Evolutionary conservation across 1,139 yeast genomes (phyloP).

Genomic region (Yamadazyma sp.): DNA sequence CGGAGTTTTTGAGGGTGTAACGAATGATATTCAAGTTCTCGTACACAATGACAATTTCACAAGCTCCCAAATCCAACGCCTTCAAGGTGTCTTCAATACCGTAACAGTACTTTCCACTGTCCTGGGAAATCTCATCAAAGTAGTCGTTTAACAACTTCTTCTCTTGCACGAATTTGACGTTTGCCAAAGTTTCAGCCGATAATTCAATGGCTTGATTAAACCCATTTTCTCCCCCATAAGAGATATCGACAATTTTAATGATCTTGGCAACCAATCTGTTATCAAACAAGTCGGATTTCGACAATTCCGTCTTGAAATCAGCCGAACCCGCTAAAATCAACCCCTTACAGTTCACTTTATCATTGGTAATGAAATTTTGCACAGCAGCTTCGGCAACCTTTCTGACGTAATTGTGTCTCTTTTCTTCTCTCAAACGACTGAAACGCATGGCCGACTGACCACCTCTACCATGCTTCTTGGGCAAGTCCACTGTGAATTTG

Average conservation of each 20-base stretch:
- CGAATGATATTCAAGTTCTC: conserved; percentile 87
- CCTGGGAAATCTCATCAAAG: conserved; percentile 96
- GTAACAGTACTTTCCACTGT: conserved; percentile 94
- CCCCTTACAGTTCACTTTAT: conserved; percentile 92
- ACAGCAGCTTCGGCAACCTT: conserved; percentile 98
- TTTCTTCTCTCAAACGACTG: conserved; percentile 97
- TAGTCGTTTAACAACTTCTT: conserved; percentile 89
- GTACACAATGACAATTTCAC: conserved; percentile 87
- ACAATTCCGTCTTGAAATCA: conserved; percentile 92
- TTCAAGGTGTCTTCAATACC: conserved; percentile 95
- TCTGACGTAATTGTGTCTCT: conserved; percentile 96
- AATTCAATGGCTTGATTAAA: conserved; percentile 98
- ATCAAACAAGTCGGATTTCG: conserved; percentile 91
- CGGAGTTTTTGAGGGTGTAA: conserved; percentile 80
- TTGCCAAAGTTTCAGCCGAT: conserved; percentile 93
- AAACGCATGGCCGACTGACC: conserved; percentile 99
- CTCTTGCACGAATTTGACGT: conserved; percentile 96
- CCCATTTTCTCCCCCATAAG: conserved; percentile 99
- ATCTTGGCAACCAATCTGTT: conserved; percentile 83
- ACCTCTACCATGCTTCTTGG: conserved; percentile 99
- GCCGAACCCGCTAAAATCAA: conserved; percentile 97
- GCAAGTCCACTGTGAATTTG: conserved; percentile 94
- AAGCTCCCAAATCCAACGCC: conserved; percentile 94
- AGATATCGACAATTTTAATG: conserved; percentile 90
- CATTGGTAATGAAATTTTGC: conserved; percentile 89